Evolutionary conservation across 768 basidiomycete species (phyloP), one percentile per base, ranked within the genome.

Genomic region (Plicaturopsis crispa): DNA sequence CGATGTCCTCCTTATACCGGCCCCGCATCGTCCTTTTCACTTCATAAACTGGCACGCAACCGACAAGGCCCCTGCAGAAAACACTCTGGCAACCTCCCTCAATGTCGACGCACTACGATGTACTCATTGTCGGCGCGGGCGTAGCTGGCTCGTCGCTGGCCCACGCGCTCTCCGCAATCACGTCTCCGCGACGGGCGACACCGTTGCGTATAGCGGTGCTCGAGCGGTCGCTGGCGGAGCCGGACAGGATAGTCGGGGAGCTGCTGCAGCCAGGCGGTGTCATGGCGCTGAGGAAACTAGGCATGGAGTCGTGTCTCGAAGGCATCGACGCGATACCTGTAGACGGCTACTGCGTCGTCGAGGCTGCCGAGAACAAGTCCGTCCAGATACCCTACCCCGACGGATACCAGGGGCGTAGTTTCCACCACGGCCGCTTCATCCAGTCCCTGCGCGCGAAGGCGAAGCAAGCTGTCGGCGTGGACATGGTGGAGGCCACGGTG

Each of bases 191-290:
- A 28, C 67, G 75, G 30, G 35, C 58, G 14, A 63, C 64, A 38
- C 83, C 83, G 11, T 73, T 91, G 14, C 74, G 79, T 16, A 80
- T 97, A 47, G 83, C 83, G 13, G 64, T 97, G 0, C 67, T 99
- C 39, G 96, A 99, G 60, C 80, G 94, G 8, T 94, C 93, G 11
- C 72, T 98, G 3, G 72, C 83, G 1, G 85, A 90, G 56, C 96
- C 96, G 0, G 91, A 98, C 69, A 75, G 96, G 13, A 98, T 99
- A 48, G 96, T 98, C 23, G 96, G 96, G 18, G 96, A 99, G 58
- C 78, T 98, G 1, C 66, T 99, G 17, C 96, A 99, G 53, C 96
- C 96, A 2, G 92, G 84, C 1, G 96, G 96, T 1, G 79, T 91
- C 17, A 65, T 67, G 10, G 79, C 90, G 1, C 63, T 99, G 32